Evolutionary conservation across 225 moss, liverwort and hornwort species (phyloP).

Genomic region (Ulota crispa): DNA sequence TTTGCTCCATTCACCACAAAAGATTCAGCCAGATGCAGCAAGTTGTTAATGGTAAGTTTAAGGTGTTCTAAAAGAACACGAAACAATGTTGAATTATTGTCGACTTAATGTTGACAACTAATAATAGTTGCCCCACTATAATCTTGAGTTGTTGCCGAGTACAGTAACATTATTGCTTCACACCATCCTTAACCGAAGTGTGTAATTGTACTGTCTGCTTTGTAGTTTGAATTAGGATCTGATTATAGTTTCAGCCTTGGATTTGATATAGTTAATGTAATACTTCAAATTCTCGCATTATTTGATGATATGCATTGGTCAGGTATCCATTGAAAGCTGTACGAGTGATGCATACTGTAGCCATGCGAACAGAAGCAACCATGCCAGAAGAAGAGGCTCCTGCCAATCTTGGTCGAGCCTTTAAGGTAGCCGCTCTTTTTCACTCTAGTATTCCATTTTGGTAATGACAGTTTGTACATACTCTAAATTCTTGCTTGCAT

Average conservation of each 20-base stretch:
- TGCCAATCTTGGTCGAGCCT: constrained; percentile 85
- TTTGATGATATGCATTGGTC: not conserved
- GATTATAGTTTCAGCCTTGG: not conserved
- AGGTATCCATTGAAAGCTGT: constrained; percentile 98
- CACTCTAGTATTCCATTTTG: not conserved
- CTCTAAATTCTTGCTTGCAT: not conserved
- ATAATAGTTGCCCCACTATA: not conserved
- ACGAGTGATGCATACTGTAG: constrained; percentile 97
- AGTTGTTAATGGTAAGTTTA: not conserved
- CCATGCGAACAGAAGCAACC: constrained; percentile 96
- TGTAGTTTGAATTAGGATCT: not conserved
- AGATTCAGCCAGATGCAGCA: not conserved
- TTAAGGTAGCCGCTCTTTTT: constrained; percentile 58
- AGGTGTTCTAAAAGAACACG: not conserved
- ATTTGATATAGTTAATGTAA: not conserved
- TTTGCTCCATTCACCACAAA: not conserved
- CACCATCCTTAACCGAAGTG: not conserved
- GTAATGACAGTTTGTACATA: not conserved
- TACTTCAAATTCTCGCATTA: not conserved
- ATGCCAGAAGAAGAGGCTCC: constrained; percentile 90
- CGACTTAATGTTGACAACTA: not conserved
- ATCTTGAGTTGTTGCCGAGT: not conserved
- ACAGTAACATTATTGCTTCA: not conserved
- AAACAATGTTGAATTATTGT: not conserved
- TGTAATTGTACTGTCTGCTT: not conserved